Conservation (phyloP, 495 filamentous ascomycete species). For the Apodospora peruviana region DNA sequence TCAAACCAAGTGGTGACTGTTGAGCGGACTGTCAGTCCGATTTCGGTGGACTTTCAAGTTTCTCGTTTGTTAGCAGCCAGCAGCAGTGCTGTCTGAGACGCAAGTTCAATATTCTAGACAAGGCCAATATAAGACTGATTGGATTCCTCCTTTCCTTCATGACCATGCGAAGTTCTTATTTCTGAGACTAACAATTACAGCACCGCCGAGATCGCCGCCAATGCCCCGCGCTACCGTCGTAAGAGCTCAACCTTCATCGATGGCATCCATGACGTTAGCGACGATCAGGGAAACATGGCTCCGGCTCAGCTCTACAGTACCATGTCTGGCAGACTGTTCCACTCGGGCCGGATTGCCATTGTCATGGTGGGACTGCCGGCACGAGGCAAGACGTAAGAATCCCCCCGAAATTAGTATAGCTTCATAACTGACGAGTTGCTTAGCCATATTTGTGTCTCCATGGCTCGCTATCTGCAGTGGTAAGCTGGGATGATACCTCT, state of each 20-base stretch:
- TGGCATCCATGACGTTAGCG: constrained; percentile 89
- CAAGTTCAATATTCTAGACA: too few species aligned
- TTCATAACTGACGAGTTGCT: constrained; percentile 19
- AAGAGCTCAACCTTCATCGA: constrained; percentile 94
- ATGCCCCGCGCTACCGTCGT: constrained; percentile 74
- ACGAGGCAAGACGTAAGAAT: constrained; percentile 85
- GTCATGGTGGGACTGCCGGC: constrained; percentile 95
- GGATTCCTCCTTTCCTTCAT: too few species aligned
- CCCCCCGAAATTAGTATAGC: background rate
- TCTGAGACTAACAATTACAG: constrained; percentile 33
- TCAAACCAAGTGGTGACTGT: too few species aligned
- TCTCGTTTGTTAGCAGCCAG: too few species aligned
- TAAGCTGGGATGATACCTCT: constrained; percentile 32
- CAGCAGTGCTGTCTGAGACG: too few species aligned
- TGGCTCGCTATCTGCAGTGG: constrained; percentile 94
- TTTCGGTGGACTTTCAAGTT: too few species aligned
- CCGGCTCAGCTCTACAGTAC: constrained; percentile 98
- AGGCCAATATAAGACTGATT: too few species aligned
- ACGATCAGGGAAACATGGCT: constrained; percentile 71
- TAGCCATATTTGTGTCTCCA: constrained; percentile 90
- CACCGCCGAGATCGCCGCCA: constrained; percentile 82
- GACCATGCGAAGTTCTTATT: too few species aligned
- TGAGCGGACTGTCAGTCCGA: too few species aligned
- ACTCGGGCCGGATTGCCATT: constrained; percentile 94
- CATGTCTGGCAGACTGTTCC: constrained; percentile 92